These are phyloP conservation scores for Periconia digitata DNA, from an alignment of 2,329 filamentous ascomycete species.

Conservation along the genomic window DNA sequence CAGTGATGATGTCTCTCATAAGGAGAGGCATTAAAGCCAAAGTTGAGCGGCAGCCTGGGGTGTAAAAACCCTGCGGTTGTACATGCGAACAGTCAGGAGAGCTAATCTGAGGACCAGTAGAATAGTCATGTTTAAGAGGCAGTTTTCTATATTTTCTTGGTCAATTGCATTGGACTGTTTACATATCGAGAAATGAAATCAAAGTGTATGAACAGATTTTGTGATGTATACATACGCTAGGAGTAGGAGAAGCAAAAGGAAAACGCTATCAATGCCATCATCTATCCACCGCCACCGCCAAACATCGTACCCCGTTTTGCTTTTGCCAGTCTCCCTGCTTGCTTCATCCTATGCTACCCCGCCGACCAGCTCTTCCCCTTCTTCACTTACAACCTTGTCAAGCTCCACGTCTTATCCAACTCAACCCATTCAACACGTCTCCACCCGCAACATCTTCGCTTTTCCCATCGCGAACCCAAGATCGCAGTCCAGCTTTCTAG, in stretches of 20 bases:
- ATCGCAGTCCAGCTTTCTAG: too few species aligned
- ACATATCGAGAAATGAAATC: too few species aligned
- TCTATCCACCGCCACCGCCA: not conserved
- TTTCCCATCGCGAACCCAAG: too few species aligned
- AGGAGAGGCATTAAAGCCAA: constrained; percentile 21
- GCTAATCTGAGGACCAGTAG: constrained; percentile 29
- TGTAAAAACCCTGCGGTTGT: constrained; percentile 11
- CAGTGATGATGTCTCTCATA: constrained; percentile 20
- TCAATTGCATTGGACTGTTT: too few species aligned
- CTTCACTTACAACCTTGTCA: too few species aligned
- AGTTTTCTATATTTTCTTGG: too few species aligned
- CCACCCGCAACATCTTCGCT: constrained; percentile 8
- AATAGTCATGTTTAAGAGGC: constrained; percentile 4
- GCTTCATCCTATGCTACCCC: too few species aligned
- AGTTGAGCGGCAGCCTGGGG: constrained; percentile 16
- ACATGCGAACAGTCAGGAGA: constrained; percentile 22
- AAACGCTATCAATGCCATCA: constrained; percentile 19
- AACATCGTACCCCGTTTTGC: not conserved
- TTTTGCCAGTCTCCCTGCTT: too few species aligned
- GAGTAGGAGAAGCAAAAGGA: constrained; percentile 8
- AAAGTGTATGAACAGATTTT: constrained; percentile 11
- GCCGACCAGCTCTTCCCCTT: too few species aligned
- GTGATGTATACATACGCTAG: constrained; percentile 14
- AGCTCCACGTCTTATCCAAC: too few species aligned
- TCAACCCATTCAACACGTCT: too few species aligned